Evolutionary conservation across 2,329 filamentous ascomycete genomes (phyloP), one percentile per base, ranked within the genome.

Genomic region (Ophiosphaerella korrae): DNA sequence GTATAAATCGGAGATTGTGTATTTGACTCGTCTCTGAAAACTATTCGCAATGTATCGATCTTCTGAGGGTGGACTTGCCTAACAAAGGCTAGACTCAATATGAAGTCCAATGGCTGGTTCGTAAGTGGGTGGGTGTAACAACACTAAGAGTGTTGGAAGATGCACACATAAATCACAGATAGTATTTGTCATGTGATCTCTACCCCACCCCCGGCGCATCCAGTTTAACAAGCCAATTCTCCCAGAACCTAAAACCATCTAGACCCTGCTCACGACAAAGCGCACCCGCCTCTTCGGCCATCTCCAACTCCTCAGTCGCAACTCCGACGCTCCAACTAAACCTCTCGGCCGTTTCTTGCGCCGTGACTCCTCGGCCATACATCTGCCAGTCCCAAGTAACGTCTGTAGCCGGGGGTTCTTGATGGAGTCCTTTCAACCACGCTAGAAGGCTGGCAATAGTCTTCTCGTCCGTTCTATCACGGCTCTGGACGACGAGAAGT

Each of bases 301-400:
- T 97, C 70, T 97, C 90, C 11, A 99, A 80, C 75, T 99, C 94
- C 72, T 97, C 94, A 52, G 88, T 89, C 1, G 94, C 94, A 18
- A 99, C 93, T 7, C 94, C 94, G 7, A 99, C 88, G 70, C 94
- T 97, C 94, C 94, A 99, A 5, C 92, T 90, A 74, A 99, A 99
- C 42, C 85, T 81, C 72, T 95, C 90, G 0, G 94, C 94, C 0
- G 86, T 85, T 67, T 97, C 92, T 68, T 94, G 90, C 1, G 92
- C 91, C 12, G 92, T 97, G 24, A 97, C 87, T 8, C 94, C 92
- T 48, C 87, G 83, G 0, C 94, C 92, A 71, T 91, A 97, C 35
- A 79, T 66, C 40, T 80, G 80, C 88, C 88, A 90, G 64, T 95
- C 87, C 89, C 89, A 94, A 0, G 80, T 63, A 31, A 87, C 80